Conservation (phyloP, 176 grass and related monocot species). For the Eragrostis curvula region DNA sequence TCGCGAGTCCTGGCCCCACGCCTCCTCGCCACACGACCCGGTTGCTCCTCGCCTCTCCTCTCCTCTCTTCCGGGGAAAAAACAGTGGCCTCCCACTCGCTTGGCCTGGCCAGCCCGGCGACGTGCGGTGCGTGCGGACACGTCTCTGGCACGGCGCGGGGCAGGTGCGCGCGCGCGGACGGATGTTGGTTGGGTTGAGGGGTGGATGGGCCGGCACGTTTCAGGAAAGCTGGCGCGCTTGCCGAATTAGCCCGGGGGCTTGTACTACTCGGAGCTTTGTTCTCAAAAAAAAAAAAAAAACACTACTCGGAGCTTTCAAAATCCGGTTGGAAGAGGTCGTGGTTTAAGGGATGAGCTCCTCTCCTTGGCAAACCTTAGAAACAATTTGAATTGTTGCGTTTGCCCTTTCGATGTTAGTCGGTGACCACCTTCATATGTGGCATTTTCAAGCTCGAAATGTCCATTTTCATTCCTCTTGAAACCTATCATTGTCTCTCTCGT, state of each 20-base stretch:
- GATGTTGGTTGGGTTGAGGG: background rate
- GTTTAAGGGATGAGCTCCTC: background rate
- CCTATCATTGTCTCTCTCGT: too few relatives aligned
- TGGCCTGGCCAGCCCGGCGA: background rate
- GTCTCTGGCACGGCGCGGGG: background rate
- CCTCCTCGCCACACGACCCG: conserved; percentile 40
- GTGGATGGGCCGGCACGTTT: background rate
- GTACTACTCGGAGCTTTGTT: background rate
- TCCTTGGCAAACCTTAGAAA: too few relatives aligned
- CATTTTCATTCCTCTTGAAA: too few relatives aligned
- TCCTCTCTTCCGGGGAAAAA: too few relatives aligned
- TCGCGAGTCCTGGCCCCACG: conserved; percentile 26
- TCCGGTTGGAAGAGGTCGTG: background rate
- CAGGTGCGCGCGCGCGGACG: too few relatives aligned
- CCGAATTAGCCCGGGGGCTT: background rate
- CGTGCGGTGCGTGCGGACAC: conserved; percentile 29
- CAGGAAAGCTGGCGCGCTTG: background rate
- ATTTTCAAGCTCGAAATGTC: too few relatives aligned
- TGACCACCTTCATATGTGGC: too few relatives aligned
- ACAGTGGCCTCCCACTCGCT: conserved; percentile 40
- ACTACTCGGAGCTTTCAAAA: background rate
- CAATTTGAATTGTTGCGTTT: too few relatives aligned
- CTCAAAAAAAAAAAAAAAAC: too few relatives aligned
- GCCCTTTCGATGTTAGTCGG: too few relatives aligned
- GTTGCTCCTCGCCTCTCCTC: background rate